These are phyloP conservation scores for Aureobasidium sp. DNA, from an alignment of 2,329 filamentous ascomycete genomes.

Conservation along the genomic window DNA sequence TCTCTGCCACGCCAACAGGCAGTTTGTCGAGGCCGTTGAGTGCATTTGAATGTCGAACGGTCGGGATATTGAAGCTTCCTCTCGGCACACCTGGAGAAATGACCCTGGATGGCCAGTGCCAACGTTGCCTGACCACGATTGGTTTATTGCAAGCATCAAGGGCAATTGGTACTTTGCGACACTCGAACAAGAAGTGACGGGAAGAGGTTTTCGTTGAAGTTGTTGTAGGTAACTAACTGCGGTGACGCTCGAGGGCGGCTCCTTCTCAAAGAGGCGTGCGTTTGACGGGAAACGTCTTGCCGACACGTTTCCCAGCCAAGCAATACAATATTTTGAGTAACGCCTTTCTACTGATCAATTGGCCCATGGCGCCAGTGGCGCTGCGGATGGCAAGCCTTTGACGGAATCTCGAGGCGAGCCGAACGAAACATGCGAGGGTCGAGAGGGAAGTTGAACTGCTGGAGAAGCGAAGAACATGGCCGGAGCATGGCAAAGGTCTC, in stretches of 20 bases:
- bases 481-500: conserved; percentile 1
- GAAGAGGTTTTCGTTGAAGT: not conserved
- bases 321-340: conserved; percentile 11
- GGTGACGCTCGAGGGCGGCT: not conserved
- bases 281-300: conserved; percentile 1
- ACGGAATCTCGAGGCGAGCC: not conserved
- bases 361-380: not conserved
- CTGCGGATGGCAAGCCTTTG: conserved; percentile 3
- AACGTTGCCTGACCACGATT: not conserved
- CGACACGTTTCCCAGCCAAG: not conserved
- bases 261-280: not conserved
- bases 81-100: not conserved
- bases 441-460: not conserved
- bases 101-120: not conserved
- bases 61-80: conserved; percentile 3
- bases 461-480: not conserved
- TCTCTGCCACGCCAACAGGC: not conserved
- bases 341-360: conserved; percentile 4
- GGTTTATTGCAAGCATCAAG: not conserved
- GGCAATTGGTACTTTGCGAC: no score
- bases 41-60: conserved; percentile 1
- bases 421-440: not conserved
- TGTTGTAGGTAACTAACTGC: not conserved
- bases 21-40: not conserved
- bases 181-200: not conserved